These are phyloP conservation scores for Rhodotorula diobovata DNA, from an alignment of 768 basidiomycete genomes.

Conservation along the genomic window DNA sequence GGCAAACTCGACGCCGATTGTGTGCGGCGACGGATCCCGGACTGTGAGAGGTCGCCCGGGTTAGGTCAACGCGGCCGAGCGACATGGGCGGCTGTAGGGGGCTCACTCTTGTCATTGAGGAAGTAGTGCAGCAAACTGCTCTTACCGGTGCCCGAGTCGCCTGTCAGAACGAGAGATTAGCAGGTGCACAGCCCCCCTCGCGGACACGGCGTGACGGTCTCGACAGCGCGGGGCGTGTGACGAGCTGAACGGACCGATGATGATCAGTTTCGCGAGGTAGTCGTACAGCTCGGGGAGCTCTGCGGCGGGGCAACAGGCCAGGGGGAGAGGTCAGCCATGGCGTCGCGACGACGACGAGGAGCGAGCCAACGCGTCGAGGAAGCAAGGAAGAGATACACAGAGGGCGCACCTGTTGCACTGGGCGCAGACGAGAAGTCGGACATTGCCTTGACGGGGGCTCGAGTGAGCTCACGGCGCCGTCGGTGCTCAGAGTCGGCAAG, in stretches of 20 bases:
- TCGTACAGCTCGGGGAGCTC: conserved; percentile 52
- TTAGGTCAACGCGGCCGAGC: not conserved
- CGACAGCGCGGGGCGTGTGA: too few relatives aligned
- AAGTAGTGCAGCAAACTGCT: conserved; percentile 95
- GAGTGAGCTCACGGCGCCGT: not conserved
- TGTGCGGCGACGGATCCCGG: conserved; percentile 61
- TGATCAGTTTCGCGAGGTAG: conserved; percentile 97
- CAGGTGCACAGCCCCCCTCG: not conserved
- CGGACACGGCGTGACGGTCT: not conserved
- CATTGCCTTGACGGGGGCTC: not conserved
- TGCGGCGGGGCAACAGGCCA: not conserved
- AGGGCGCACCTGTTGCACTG: not conserved
- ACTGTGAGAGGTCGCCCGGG: conserved; percentile 17
- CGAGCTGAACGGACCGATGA: conserved; percentile 66
- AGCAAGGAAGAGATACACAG: too few relatives aligned
- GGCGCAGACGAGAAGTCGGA: not conserved
- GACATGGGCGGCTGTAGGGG: not conserved
- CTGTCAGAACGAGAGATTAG: conserved; percentile 50
- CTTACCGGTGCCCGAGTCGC: conserved; percentile 95
- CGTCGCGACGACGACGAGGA: too few relatives aligned
- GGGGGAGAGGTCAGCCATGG: not conserved
- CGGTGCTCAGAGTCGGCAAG: not conserved
- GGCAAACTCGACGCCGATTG: conserved; percentile 97
- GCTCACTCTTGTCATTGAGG: conserved; percentile 88
- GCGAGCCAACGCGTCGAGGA: too few relatives aligned